These are phyloP conservation scores for Penicillium sp. DNA, from an alignment of 2,329 filamentous ascomycete genomes.

Conservation along the genomic window DNA sequence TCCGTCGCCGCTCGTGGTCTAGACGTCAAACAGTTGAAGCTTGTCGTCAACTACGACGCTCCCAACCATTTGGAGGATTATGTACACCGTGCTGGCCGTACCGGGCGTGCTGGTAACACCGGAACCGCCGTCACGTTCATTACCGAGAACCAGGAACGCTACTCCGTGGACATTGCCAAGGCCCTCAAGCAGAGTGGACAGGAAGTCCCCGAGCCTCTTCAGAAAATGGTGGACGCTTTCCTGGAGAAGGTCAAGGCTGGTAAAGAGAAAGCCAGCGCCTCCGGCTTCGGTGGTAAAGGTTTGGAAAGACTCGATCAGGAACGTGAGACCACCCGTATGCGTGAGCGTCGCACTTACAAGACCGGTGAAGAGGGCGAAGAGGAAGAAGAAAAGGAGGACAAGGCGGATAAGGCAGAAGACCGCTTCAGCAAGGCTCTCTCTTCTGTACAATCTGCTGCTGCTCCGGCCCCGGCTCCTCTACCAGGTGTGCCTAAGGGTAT, in stretches of 20 bases:
- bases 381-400: slow-evolving; percentile 69
- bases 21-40: slow-evolving; percentile 92
- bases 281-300: slow-evolving; percentile 93
- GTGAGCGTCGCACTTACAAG: slow-evolving; percentile 87
- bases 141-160: slow-evolving; percentile 88
- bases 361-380: slow-evolving; percentile 83
- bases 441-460: slow-evolving; percentile 66
- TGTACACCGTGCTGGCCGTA: slow-evolving; percentile 90
- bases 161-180: slow-evolving; percentile 84
- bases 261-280: slow-evolving; percentile 80
- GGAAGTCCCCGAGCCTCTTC: slow-evolving; percentile 71
- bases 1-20: slow-evolving; percentile 93
- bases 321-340: slow-evolving; percentile 81
- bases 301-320: slow-evolving; percentile 90
- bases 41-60: slow-evolving; percentile 94
- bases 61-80: slow-evolving; percentile 97
- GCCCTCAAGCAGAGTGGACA: slow-evolving; percentile 92
- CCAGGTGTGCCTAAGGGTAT: slow-evolving; percentile 59
- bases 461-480: slow-evolving; percentile 38
- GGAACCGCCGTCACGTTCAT: slow-evolving; percentile 95
- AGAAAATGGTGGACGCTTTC: slow-evolving; percentile 68
- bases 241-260: slow-evolving; percentile 90
- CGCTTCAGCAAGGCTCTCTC: slow-evolving; percentile 64
- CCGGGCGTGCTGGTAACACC: slow-evolving; percentile 90
- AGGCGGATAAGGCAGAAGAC: slow-evolving; percentile 67